Evolutionary conservation across 1,139 yeast species (phyloP).

Genomic region (Yamadazyma membranifaciens): DNA sequence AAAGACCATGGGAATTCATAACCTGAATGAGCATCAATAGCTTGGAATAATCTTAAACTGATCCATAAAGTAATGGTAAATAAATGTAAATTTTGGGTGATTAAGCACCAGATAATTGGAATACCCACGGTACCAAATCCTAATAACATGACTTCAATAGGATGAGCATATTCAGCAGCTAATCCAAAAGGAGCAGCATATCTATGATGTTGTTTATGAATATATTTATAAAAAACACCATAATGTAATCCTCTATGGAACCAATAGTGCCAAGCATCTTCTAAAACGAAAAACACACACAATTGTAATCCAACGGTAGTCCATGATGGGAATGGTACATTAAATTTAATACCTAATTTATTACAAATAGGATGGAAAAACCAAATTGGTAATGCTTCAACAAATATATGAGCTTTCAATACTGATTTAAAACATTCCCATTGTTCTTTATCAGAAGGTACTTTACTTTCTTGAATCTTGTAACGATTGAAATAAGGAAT

Average conservation of each 20-base stretch:
- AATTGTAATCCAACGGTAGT: slow-evolving; percentile 31
- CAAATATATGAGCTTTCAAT: slow-evolving; percentile 42
- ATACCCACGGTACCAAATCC: slow-evolving; percentile 51
- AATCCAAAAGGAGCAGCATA: slow-evolving; percentile 51
- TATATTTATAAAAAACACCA: slow-evolving; percentile 47
- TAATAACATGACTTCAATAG: slow-evolving; percentile 43
- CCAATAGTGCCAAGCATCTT: slow-evolving; percentile 51
- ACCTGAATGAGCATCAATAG: slow-evolving; percentile 49
- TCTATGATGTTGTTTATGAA: slow-evolving; percentile 49
- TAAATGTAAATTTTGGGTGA: slow-evolving; percentile 39
- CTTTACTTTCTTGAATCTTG: slow-evolving; percentile 43
- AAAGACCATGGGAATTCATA: slow-evolving; percentile 51
- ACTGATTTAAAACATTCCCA: slow-evolving; percentile 50
- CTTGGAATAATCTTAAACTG: slow-evolving; percentile 44
- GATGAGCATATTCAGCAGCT: slow-evolving; percentile 51
- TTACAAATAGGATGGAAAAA: slow-evolving; percentile 46
- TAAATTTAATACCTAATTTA: slow-evolving; percentile 35
- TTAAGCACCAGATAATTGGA: slow-evolving; percentile 40
- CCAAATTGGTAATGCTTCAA: slow-evolving; percentile 50
- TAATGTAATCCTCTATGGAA: slow-evolving; percentile 45
- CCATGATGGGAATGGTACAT: slow-evolving; percentile 41
- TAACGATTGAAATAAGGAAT: slow-evolving; percentile 41
- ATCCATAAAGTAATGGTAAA: slow-evolving; percentile 46
- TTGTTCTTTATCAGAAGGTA: slow-evolving; percentile 42
- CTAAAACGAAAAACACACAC: slow-evolving; percentile 40